phyloP scores from a whole-genome alignment of 2,329 filamentous ascomycete species.

The Colletotrichum chlorophyti region DNA sequence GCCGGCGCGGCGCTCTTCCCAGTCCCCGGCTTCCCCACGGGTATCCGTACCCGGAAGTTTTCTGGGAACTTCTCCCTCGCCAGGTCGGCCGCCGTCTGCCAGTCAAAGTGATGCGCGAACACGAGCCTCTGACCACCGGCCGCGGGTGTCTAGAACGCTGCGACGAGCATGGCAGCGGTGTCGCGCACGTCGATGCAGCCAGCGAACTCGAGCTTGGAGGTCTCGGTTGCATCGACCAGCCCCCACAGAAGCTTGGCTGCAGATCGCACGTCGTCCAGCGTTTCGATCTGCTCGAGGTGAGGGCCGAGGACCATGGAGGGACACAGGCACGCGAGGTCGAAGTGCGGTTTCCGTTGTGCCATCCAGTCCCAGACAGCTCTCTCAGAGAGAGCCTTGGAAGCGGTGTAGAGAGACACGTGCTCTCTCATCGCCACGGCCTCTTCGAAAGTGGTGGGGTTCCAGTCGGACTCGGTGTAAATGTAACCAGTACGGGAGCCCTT shows the following conservation, averaged over 20 bases:
- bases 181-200: constrained; percentile 44
- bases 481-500: neutral
- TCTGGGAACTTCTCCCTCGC: neutral
- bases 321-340: constrained; percentile 38
- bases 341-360: constrained; percentile 37
- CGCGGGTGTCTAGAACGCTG: neutral
- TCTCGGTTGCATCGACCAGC: constrained; percentile 36
- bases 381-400: neutral
- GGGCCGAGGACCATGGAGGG: constrained; percentile 37
- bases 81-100: neutral
- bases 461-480: neutral
- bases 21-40: neutral
- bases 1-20: neutral
- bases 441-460: neutral
- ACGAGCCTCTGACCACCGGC: neutral
- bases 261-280: constrained; percentile 33
- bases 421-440: neutral
- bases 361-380: constrained; percentile 33
- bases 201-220: constrained; percentile 32
- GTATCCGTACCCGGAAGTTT: neutral
- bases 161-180: constrained; percentile 28
- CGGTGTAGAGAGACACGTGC: neutral
- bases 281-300: constrained; percentile 38
- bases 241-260: constrained; percentile 42
- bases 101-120: neutral